These are phyloP conservation scores for Nakaseomyces uthaithaninus DNA, from an alignment of 1,139 yeast species.

Conservation along the genomic window DNA sequence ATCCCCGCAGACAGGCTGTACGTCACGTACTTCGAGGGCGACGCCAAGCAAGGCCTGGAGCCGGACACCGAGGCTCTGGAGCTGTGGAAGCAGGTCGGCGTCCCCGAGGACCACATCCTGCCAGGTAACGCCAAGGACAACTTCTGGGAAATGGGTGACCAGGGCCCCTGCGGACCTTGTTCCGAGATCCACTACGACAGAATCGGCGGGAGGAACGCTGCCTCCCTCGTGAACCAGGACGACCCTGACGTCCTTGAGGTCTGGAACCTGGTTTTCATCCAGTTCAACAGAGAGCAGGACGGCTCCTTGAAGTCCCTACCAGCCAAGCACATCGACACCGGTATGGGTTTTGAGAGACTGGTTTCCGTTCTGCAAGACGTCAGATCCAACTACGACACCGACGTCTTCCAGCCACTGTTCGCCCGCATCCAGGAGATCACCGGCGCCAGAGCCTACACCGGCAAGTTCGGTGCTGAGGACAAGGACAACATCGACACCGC, in stretches of 20 bases:
- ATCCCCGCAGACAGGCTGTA: constrained; percentile 72
- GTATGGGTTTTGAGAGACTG: constrained; percentile 96
- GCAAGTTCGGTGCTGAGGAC: constrained; percentile 89
- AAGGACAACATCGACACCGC: constrained; percentile 94
- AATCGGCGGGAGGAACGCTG: constrained; percentile 95
- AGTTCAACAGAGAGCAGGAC: constrained; percentile 88
- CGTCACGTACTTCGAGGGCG: constrained; percentile 96
- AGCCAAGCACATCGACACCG: constrained; percentile 92
- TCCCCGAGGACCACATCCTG: constrained; percentile 80
- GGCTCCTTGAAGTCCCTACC: constrained; percentile 78
- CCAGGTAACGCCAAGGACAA: constrained; percentile 89
- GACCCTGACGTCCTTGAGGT: constrained; percentile 96
- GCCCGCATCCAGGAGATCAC: constrained; percentile 82
- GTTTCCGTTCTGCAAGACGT: constrained; percentile 90
- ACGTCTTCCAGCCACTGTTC: constrained; percentile 86
- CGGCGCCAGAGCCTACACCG: constrained; percentile 82
- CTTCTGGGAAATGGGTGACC: constrained; percentile 99
- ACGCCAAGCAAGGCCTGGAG: constrained; percentile 67
- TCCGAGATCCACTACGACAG: constrained; percentile 96
- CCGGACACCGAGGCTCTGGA: constrained; percentile 92
- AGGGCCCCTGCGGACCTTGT: constrained; percentile 99
- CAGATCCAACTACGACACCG: constrained; percentile 91
- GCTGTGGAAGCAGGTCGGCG: constrained; percentile 81
- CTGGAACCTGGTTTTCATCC: constrained; percentile 97
- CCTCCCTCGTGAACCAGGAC: constrained; percentile 82